Base-by-base conservation (phyloP, 257 asterid genomes). In the Knoxia roxburghii region DNA sequence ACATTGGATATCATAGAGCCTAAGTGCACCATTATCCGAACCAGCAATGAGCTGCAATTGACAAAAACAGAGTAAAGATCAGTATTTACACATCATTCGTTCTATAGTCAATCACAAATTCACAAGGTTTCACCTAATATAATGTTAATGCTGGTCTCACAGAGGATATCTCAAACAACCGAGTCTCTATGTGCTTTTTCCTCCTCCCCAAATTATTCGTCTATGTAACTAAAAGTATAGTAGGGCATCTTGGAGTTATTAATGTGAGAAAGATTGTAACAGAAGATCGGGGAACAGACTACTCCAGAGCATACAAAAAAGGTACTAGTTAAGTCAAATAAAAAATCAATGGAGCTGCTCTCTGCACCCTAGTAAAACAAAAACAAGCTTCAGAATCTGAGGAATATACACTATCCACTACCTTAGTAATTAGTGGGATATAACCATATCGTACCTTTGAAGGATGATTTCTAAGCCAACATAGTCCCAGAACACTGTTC, bases 31-130 rank as follows among this genome's bases (percentile, higher is more conserved):
- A 70, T 88, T 91, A 65, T 91, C 98, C 30, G 98, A 91, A 77
- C 98, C 98, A 70, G 98, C 96, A 69, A 91, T 84, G 64, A 91
- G 92, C 98, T 91, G 95, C 79, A 75, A 83, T 56, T 29, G 63
- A 73, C 57, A 68, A 67, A 37, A 40, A 24, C 56, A 71, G 61
- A 72, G 62, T 50, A 45, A 54, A 67, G 54, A 45, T 40, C 37
- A 37, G 67, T 49, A 68, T 26, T 30, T 18, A 14, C 54, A 55
- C 48, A 69, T 59, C 65, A 72, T 66, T 68, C 59, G 69, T 37
- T 60, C 10, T 67, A 15, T 17, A 50, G 29, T 10, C 46, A 52
- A 46, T 21, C 30, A 40, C 45, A 63, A 43, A 63, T 52, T 24
- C 50, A 32, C 27, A 52, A 21, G 48, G 17, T 41, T 37, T 26